These are phyloP conservation scores for Candida tammaniensis DNA, from an alignment of 805 yeast genomes.

Conservation along the genomic window DNA sequence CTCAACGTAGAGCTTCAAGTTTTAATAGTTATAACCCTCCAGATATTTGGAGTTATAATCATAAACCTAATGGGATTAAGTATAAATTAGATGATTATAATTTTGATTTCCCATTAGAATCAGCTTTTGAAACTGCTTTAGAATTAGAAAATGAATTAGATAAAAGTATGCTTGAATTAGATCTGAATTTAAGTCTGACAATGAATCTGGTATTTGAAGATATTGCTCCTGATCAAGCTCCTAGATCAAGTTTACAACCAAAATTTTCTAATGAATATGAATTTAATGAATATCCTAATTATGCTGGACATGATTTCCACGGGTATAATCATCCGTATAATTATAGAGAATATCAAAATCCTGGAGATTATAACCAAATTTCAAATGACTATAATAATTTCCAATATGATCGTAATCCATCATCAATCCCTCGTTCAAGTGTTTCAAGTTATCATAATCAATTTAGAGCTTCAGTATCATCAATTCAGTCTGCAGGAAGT, in stretches of 20 bases:
- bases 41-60: constrained; percentile 6
- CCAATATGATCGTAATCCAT: too few relatives aligned
- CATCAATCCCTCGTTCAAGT: too few relatives aligned
- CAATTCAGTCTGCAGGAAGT: constrained; percentile 1
- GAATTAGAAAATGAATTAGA: constrained; percentile 6
- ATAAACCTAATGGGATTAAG: not conserved
- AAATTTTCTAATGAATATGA: too few relatives aligned
- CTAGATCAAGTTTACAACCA: too few relatives aligned
- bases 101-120: constrained; percentile 4
- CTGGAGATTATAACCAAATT: too few relatives aligned
- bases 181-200: constrained; percentile 5
- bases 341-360: too few relatives aligned
- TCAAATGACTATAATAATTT: too few relatives aligned
- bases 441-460: constrained; percentile 2
- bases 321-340: too few relatives aligned
- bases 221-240: constrained; percentile 5
- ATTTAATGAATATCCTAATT: too few relatives aligned
- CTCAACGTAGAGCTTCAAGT: constrained; percentile 3
- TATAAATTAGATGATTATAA: constrained; percentile 2
- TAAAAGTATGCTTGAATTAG: constrained; percentile 5
- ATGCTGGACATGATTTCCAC: too few relatives aligned
- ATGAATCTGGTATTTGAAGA: constrained; percentile 6
- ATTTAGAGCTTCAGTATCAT: constrained; percentile 2
- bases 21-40: not conserved
- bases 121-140: constrained; percentile 7